Evolutionary conservation across 129 eudicot species (phyloP), one percentile per base, ranked within the genome.

Genomic region (Flaveria bidentis): DNA sequence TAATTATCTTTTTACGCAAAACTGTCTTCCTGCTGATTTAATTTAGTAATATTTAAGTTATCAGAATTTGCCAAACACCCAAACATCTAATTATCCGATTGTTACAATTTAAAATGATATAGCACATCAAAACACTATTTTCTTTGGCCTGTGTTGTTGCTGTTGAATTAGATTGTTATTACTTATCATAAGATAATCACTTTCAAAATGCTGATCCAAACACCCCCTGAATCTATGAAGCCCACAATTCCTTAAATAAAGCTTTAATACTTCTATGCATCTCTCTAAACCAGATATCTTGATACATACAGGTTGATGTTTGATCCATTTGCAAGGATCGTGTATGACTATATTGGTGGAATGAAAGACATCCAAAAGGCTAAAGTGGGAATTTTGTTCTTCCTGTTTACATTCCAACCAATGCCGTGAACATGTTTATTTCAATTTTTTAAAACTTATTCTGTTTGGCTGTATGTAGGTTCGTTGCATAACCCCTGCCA

Each of bases 291-390:
- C 68, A 65, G 42, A 72, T 74, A 44, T 68, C 16, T 39, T 78
- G 26, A n/a, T 73, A 8, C 67, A 30, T 81, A 66, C 85, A 88
- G 93, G 82, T 77, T 88, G 83, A 85, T 88, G 85, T 86, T 85
- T 86, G 93, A 88, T 70, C 93, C 93, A 11, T 86, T 81, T 79
- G 72, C 85, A 25, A 84, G 85, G 80, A 78, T 84, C 9, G 88
- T 88, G 17, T 88, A 88, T 82, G 93, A 88, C 73, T 88, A 88
- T 77, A 72, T 76, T 67, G 93, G 93, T 66, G 93, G 93, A 65
- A 68, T 88, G 79, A 89, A 88, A 82, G 93, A 88, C 75, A 78
- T 88, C 69, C 84, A 67, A 79, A 88, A 15, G 74, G 86, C 93
- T 78, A 88, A 80, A 82, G 93, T 88, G 70, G 76, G 88, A 76